These are phyloP conservation scores for Schizosaccharomyces cryophilus DNA, from an alignment of 805 yeast species.

Conservation along the genomic window DNA sequence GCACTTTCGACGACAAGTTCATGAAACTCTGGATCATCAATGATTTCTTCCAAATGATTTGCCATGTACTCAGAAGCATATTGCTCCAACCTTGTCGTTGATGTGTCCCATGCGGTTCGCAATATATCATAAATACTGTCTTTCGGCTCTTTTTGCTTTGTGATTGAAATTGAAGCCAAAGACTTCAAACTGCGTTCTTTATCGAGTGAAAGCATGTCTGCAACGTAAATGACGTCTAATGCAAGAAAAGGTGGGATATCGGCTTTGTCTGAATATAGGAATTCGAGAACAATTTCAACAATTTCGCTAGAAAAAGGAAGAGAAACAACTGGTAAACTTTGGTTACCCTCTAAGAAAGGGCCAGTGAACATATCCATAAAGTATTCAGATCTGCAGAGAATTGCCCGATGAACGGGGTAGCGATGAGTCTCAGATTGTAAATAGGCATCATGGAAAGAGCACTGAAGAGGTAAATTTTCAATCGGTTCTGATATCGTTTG, in stretches of 20 bases:
- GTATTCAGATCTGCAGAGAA: constrained; percentile 36
- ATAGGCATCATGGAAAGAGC: neutral
- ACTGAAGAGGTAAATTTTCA: neutral
- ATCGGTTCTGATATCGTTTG: neutral
- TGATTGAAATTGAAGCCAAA: constrained; percentile 17
- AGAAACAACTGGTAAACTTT: neutral
- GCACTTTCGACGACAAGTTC: constrained; percentile 26
- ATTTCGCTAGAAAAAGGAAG: neutral
- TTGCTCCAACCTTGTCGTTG: constrained; percentile 39
- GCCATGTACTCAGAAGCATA: constrained; percentile 38
- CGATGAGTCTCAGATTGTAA: constrained; percentile 5
- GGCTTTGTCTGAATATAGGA: constrained; percentile 32
- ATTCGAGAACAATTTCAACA: constrained; percentile 20
- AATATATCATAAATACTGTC: constrained; percentile 29
- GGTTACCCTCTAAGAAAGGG: constrained; percentile 18
- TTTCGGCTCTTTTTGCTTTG: constrained; percentile 12
- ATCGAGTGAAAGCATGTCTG: constrained; percentile 31
- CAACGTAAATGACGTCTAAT: constrained; percentile 30
- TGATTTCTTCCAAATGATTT: constrained; percentile 19
- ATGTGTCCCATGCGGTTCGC: constrained; percentile 41
- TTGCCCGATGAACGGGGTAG: constrained; percentile 43
- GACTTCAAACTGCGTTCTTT: constrained; percentile 35
- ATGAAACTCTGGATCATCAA: constrained; percentile 18
- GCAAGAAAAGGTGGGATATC: constrained; percentile 27
- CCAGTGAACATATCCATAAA: constrained; percentile 40